Base-by-base conservation (phyloP, 768 basidiomycete genomes). In the Kwoniella sp. region DNA sequence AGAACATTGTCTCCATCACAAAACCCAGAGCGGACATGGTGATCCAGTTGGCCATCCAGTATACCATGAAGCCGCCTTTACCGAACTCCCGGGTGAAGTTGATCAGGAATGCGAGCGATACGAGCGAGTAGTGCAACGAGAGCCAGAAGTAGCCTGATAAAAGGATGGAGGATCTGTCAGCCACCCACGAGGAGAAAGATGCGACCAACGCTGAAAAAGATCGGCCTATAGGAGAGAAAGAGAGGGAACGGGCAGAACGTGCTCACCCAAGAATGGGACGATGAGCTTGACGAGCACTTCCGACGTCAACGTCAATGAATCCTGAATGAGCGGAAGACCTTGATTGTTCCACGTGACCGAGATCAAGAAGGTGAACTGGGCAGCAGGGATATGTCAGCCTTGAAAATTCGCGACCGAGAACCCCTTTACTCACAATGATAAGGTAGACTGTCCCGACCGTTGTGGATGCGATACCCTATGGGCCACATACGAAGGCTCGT, bases 331-430 rank as follows among this genome's bases (percentile, higher is more conserved):
- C 4, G 71, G 71, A 15, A 76, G 56, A n/a, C 67, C 71, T 34
- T 57, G 63, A n/a, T 60, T 61, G 59, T 71, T 67, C 77, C 74
- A 77, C 23, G 68, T 61, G 15, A 73, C 65, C 12, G 74, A 71
- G 56, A 74, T 72, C 55, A 81, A 65, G 70, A 79, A 82, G 55
- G 79, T 80, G 70, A 81, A 81, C 71, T 72, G 37, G 25, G 11
- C 9, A n/a, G 34, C 5, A 45, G 15, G 8, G 56, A 11, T 45
- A 22, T 13, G 50, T 61, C 50, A 31, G n/a, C 13, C 8, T 45
- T 45, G 37, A 45, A n/a, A 34, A 38, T 20, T 20, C 13, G 22
- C 37, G 7, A 1, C 26, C 11, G 5, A 45, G 9, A 4, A 28
- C 34, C 34, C 5, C 34, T 5, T 34, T 5, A 61, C 70, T 66